phyloP scores from a whole-genome alignment of 805 yeast genomes.

The Candida orba region DNA sequence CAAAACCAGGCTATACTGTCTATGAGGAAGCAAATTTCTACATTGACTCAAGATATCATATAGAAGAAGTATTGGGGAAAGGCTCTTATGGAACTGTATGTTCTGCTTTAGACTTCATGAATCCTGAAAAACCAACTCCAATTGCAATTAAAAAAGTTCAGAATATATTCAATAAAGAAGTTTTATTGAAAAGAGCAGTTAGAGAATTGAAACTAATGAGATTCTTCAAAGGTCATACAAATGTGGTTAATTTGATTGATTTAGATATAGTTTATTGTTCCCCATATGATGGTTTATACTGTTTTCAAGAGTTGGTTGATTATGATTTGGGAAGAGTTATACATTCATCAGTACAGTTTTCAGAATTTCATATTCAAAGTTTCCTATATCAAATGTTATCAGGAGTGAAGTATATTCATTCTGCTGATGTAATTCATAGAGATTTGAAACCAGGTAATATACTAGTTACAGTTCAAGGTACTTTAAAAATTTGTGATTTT shows the following conservation, averaged over 20 bases:
- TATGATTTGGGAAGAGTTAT: slow-evolving; percentile 79
- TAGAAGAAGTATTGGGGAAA: slow-evolving; percentile 58
- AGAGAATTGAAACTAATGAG: slow-evolving; percentile 78
- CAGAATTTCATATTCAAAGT: slow-evolving; percentile 76
- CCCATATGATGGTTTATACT: slow-evolving; percentile 82
- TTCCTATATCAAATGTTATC: slow-evolving; percentile 77
- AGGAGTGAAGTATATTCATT: slow-evolving; percentile 83
- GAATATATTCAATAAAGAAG: slow-evolving; percentile 58
- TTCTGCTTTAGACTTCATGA: slow-evolving; percentile 53
- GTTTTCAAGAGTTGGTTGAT: slow-evolving; percentile 81
- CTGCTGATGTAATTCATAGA: slow-evolving; percentile 88
- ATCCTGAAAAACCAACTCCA: slow-evolving; percentile 21
- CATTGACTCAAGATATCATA: slow-evolving; percentile 52
- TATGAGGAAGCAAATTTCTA: slow-evolving; percentile 54
- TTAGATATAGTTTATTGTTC: slow-evolving; percentile 57
- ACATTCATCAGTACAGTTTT: slow-evolving; percentile 64
- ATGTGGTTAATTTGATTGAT: slow-evolving; percentile 68
- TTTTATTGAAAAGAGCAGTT: slow-evolving; percentile 69
- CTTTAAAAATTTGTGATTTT: slow-evolving; percentile 83
- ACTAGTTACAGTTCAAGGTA: slow-evolving; percentile 66
- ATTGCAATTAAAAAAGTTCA: slow-evolving; percentile 81
- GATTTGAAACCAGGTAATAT: slow-evolving; percentile 92
- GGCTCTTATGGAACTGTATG: slow-evolving; percentile 88
- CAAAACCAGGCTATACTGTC: slow-evolving; percentile 25
- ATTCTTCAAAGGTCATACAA: slow-evolving; percentile 76